Conservation (phyloP, 108 stramenopile species). For the Conticribra weissflogii region DNA sequence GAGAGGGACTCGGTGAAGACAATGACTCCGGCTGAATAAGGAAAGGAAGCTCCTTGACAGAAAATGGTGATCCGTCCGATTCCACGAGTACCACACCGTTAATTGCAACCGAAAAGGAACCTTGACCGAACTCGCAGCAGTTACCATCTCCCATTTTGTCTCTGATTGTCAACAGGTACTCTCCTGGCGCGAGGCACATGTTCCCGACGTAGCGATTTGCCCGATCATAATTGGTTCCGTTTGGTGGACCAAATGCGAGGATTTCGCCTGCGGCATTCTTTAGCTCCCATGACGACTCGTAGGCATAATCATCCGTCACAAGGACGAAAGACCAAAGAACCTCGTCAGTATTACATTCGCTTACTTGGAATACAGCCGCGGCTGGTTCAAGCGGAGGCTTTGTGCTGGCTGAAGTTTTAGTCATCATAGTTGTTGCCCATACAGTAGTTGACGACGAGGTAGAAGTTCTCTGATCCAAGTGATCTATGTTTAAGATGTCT, state of each 20-base stretch:
- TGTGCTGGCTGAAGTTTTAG: too few relatives aligned
- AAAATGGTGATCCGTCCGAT: background rate
- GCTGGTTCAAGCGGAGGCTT: too few relatives aligned
- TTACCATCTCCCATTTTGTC: constrained; percentile 2
- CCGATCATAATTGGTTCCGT: background rate
- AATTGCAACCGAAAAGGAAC: background rate
- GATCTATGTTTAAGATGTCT: too few relatives aligned
- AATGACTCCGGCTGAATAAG: background rate
- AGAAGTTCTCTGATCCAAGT: too few relatives aligned
- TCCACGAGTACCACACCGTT: background rate
- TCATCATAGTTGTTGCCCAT: too few relatives aligned
- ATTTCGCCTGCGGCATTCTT: background rate
- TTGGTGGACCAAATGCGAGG: background rate
- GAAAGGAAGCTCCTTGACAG: background rate
- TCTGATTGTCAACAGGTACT: background rate
- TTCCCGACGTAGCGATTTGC: background rate
- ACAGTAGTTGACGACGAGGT: too few relatives aligned
- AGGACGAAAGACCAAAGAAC: background rate
- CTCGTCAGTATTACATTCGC: background rate
- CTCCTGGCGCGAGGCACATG: background rate
- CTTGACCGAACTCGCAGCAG: background rate
- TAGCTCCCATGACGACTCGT: background rate
- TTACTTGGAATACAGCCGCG: too few relatives aligned
- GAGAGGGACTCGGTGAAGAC: background rate
- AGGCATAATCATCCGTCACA: constrained; percentile 2